A percentile compares a stretch with the other conserved stretches of the same genome.
These are phyloP conservation scores for Lanmaoa rubissima DNA, from an alignment of 768 basidiomycete genomes.

Conservation along the genomic window DNA sequence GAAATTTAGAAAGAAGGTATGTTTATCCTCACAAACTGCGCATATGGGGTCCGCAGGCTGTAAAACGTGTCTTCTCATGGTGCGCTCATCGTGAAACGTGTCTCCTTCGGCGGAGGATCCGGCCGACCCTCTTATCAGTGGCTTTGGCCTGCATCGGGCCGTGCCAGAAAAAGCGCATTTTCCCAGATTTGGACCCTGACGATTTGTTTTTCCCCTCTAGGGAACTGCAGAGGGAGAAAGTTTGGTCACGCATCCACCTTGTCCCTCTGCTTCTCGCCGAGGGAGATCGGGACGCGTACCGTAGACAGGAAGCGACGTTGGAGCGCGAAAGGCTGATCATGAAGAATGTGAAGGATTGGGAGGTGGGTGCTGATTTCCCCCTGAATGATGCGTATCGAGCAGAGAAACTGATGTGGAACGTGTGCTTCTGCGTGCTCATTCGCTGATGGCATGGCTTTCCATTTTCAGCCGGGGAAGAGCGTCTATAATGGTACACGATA, in stretches of 20 bases:
- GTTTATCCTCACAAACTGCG: slow-evolving; percentile 36
- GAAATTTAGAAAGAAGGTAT: slow-evolving; percentile 91
- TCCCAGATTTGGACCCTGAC: slow-evolving; percentile 43
- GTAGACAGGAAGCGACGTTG: slow-evolving; percentile 73
- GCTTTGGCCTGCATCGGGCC: slow-evolving; percentile 37
- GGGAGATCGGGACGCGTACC: slow-evolving; percentile 86
- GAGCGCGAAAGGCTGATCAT: slow-evolving; percentile 87
- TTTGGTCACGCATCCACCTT: slow-evolving; percentile 94
- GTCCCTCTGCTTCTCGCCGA: slow-evolving; percentile 92
- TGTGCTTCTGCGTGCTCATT: neutral
- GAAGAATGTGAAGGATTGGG: slow-evolving; percentile 92
- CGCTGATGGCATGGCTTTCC: slow-evolving; percentile 1
- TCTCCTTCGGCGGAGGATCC: slow-evolving; percentile 47
- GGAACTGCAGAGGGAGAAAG: slow-evolving; percentile 89
- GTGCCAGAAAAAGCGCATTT: slow-evolving; percentile 39
- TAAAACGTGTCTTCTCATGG: slow-evolving; percentile 58
- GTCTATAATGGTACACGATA: slow-evolving; percentile 82
- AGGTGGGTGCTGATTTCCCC: slow-evolving; percentile 57
- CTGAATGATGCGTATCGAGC: slow-evolving; percentile 23
- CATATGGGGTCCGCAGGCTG: slow-evolving; percentile 54
- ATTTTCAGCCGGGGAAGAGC: slow-evolving; percentile 72
- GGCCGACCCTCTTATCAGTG: slow-evolving; percentile 45
- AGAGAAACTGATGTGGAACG: slow-evolving; percentile 11
- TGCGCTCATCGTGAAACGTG: slow-evolving; percentile 74
- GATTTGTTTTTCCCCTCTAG: slow-evolving; percentile 46